Evolutionary conservation across 2,329 filamentous ascomycete species (phyloP), one percentile per base, ranked within the genome.

Genomic region (Ceratocystis cubensis): DNA sequence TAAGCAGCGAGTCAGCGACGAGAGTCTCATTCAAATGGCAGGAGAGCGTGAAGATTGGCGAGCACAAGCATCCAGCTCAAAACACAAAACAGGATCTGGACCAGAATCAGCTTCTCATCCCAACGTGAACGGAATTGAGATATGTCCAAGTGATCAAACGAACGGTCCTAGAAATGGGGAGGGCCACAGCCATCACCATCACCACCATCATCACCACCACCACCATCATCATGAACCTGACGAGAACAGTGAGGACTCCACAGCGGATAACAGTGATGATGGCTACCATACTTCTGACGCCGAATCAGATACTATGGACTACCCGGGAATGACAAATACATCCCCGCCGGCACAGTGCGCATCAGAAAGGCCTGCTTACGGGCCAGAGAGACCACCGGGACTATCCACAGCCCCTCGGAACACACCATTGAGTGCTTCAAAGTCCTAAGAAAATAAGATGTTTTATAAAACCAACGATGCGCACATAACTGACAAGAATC

Each of bases 11-110:
- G 86, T 90, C 61, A 95, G 92, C 30, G 94, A 94, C 73, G 87
- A 89, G 70, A 97, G 96, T 75, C 96, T 99, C 73, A 84, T 96
- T 68, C 89, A 94, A 73, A 96, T 97, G 93, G 94, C 93, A 2
- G 91, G 96, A 75, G 93, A 97, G 75, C 87, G 94, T 65, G 89
- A 96, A 70, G 85, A 88, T 45, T 85, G 91, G 74, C 87, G 86
- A 10, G 62, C 25, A 25, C 62, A 57, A 61, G 73, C 89, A 88
- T 77, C 91, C 91, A 71, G 28, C 45, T 50, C 64, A 30, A 57
- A 57, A 57, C 64, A 53, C 15, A 53, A 25, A 88, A 77, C 91
- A 91, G 71, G 28, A n/a, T 50, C 64, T 13, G 64, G 64, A 56
- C 66, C 17, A 20, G 45, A n/a, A 33, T 15, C 64, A 17, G 37